These are phyloP conservation scores for Chloris gayana DNA, from an alignment of 176 grass and related monocot genomes.

Conservation along the genomic window DNA sequence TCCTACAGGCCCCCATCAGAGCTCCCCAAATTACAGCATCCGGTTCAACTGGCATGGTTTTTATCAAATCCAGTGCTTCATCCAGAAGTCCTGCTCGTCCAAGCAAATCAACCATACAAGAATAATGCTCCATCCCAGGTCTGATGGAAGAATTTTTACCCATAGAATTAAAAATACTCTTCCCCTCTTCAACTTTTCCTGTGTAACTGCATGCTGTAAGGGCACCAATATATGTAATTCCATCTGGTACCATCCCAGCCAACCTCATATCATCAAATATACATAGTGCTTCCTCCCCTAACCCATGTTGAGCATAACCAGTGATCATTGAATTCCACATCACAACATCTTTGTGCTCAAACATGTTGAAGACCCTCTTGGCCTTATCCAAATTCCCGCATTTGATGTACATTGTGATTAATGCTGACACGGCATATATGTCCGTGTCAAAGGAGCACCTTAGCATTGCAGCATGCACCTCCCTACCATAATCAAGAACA, in stretches of 20 bases:
- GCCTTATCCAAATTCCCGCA: slow-evolving; percentile 66
- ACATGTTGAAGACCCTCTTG: slow-evolving; percentile 55
- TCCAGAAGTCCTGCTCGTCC: slow-evolving; percentile 61
- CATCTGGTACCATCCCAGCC: slow-evolving; percentile 53
- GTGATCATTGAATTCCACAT: slow-evolving; percentile 94
- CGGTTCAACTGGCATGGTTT: slow-evolving; percentile 57
- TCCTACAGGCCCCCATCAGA: slow-evolving; percentile 76
- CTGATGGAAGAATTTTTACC: slow-evolving; percentile 33
- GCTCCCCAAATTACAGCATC: slow-evolving; percentile 84
- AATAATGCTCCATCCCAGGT: slow-evolving; percentile 66
- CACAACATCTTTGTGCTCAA: slow-evolving; percentile 68
- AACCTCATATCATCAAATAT: slow-evolving; percentile 63
- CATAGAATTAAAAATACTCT: slow-evolving; percentile 65
- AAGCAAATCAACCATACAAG: slow-evolving; percentile 83
- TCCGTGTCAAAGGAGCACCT: slow-evolving; percentile 55
- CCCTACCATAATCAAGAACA: slow-evolving; percentile 70
- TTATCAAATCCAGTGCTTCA: slow-evolving; percentile 72
- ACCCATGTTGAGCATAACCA: slow-evolving; percentile 75
- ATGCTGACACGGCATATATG: slow-evolving; percentile 63
- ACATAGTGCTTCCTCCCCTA: slow-evolving; percentile 70
- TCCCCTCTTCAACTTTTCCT: slow-evolving; percentile 74
- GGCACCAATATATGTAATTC: slow-evolving; percentile 75
- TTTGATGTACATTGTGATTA: slow-evolving; percentile 78
- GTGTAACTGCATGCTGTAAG: slow-evolving; percentile 82
- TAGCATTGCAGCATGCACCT: slow-evolving; percentile 61